Conservation (phyloP, 495 filamentous ascomycete species). For the Hypoxylon subgilvum region DNA sequence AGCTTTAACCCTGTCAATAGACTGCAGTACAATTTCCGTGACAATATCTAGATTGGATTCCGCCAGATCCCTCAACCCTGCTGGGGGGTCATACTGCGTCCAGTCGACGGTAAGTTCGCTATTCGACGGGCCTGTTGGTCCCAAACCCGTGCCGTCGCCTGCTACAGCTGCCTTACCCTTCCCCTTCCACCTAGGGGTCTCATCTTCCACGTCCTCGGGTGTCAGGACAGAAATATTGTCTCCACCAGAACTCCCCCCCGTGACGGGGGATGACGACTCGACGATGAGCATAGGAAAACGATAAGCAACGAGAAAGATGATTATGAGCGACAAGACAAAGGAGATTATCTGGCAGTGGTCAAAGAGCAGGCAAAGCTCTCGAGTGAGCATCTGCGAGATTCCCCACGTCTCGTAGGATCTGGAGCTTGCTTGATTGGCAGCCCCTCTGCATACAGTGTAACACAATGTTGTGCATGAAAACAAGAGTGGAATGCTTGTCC, state of each 20-base stretch:
- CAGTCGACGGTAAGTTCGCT: slow-evolving; percentile 36
- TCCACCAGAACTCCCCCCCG: slow-evolving; percentile 7
- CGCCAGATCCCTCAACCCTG: slow-evolving; percentile 33
- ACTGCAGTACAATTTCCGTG: slow-evolving; percentile 37
- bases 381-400: slow-evolving; percentile 27
- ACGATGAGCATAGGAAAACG: slow-evolving; percentile 26
- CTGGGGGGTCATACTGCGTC: slow-evolving; percentile 45
- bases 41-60: slow-evolving; percentile 39
- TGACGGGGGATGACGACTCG: slow-evolving; percentile 16
- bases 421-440: slow-evolving; percentile 30
- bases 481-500: not conserved
- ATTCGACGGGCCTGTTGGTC: not conserved
- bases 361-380: slow-evolving; percentile 5
- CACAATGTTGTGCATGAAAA: slow-evolving; percentile 14
- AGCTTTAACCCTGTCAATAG: slow-evolving; percentile 42
- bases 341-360: not conserved
- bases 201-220: not conserved
- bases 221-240: not conserved
- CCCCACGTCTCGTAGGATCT: slow-evolving; percentile 21
- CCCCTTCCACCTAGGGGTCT: slow-evolving; percentile 23
- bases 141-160: not conserved
- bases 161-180: slow-evolving; percentile 28
- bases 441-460: slow-evolving; percentile 7
- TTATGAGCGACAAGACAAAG: not conserved
- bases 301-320: not conserved